Evolutionary conservation across 2,329 filamentous ascomycete species (phyloP), one percentile per base, ranked within the genome.

Genomic region (Cylindrodendrum hubeiense): DNA sequence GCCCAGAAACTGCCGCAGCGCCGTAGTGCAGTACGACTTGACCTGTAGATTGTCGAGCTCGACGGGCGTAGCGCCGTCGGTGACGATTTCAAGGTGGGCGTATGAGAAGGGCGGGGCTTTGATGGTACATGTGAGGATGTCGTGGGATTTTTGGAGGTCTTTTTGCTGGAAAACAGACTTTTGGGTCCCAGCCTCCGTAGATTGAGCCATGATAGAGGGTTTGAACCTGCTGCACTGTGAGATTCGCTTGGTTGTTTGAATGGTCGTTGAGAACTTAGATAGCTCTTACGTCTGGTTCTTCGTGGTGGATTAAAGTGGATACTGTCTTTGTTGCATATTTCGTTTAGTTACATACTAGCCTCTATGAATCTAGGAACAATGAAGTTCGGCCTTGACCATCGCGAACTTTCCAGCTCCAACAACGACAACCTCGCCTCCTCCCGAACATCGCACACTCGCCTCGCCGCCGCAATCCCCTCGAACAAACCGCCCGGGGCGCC

Each of bases 1-100:
- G 21, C 93, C 93, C 1, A 95, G 86, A 72, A 93, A 94, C 66
- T 91, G 87, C 1, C 82, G 83, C 8, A 95, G 81, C 0, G 92
- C 90, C 1, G 85, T 78, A 2, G 86, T 87, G 70, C 92, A 87
- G 74, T 92, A 90, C 0, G 88, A 82, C 34, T 87, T 88, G 19
- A 87, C 83, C 39, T 89, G 90, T 3, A 94, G 80, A 3, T 84
- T 81, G 77, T 94, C 91, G 6, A 93, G 80, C 19, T 64, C 67
- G 21, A 66, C 53, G 15, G 67, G 52, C 13, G 68, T 66, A 19
- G 73, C 68, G 15, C 69, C 63, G 30, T 77, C 72, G 47, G 76
- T 80, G 63, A 82, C 74, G 26, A 89, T 79, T 68, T 86, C 79
- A 0, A 91, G 80, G 64, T 88, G 86, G 30, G 81, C 83, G 76